These are phyloP conservation scores for Cercospora sesami DNA, from an alignment of 2,329 filamentous ascomycete genomes.

Conservation along the genomic window DNA sequence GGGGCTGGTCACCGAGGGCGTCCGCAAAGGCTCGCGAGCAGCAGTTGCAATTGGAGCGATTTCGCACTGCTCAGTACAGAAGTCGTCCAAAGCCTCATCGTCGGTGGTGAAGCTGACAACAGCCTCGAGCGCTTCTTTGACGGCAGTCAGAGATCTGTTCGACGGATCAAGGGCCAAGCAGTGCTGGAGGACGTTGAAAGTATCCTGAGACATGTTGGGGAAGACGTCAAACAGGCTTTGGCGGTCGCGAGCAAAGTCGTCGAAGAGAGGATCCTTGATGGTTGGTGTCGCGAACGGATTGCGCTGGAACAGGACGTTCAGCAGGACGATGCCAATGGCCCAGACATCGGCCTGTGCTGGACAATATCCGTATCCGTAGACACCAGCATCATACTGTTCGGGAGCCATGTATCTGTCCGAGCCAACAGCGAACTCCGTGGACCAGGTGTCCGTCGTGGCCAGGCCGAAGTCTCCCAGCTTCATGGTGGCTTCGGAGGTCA, in stretches of 20 bases:
- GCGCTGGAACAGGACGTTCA: slow-evolving; percentile 94
- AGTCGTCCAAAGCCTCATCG: slow-evolving; percentile 88
- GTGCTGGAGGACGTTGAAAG: slow-evolving; percentile 87
- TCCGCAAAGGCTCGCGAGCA: slow-evolving; percentile 92
- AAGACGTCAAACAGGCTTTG: slow-evolving; percentile 98
- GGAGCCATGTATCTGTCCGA: slow-evolving; percentile 99
- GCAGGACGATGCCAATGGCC: slow-evolving; percentile 93
- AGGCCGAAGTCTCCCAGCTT: slow-evolving; percentile 97
- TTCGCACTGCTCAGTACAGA: slow-evolving; percentile 72
- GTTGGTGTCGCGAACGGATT: slow-evolving; percentile 94
- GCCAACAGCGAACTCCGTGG: slow-evolving; percentile 87
- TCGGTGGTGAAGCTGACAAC: slow-evolving; percentile 90
- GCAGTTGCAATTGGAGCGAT: slow-evolving; percentile 70
- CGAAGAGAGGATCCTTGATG: slow-evolving; percentile 85
- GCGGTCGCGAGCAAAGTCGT: slow-evolving; percentile 89
- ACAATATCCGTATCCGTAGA: slow-evolving; percentile 72
- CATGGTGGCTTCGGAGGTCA: slow-evolving; percentile 81
- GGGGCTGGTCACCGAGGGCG: slow-evolving; percentile 89
- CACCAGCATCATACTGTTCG: slow-evolving; percentile 90
- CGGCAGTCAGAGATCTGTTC: slow-evolving; percentile 77
- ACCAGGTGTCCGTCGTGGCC: slow-evolving; percentile 86
- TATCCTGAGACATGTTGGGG: slow-evolving; percentile 97
- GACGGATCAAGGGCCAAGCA: slow-evolving; percentile 88
- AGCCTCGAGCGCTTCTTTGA: slow-evolving; percentile 74
- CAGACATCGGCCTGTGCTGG: slow-evolving; percentile 93